Conservation (phyloP, 2,329 filamentous ascomycete species). For the Fusarium sp. region DNA sequence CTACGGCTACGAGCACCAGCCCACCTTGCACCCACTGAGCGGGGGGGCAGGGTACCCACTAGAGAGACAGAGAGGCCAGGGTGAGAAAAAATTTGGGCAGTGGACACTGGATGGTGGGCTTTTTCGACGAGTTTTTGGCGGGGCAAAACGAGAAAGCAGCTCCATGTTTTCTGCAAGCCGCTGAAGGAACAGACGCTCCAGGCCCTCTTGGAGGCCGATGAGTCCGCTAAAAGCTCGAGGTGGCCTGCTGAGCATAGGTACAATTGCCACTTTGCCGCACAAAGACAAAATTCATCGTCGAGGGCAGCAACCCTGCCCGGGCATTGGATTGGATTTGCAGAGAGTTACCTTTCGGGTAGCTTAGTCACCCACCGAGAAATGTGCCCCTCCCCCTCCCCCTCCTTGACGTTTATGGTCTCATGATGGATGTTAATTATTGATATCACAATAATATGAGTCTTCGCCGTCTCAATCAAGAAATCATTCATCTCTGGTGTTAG, state of each 20-base stretch:
- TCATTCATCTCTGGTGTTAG: not conserved
- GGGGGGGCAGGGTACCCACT: constrained; percentile 16
- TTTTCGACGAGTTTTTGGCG: constrained; percentile 32
- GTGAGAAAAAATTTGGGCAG: constrained; percentile 48
- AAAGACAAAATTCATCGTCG: constrained; percentile 28
- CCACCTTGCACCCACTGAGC: constrained; percentile 24
- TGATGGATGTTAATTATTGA: not conserved
- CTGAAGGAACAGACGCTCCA: constrained; percentile 41
- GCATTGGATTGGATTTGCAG: not conserved
- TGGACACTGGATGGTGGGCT: constrained; percentile 28
- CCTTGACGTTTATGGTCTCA: constrained; percentile 7
- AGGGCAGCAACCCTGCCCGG: constrained; percentile 50
- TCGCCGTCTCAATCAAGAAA: not conserved
- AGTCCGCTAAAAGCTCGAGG: constrained; percentile 39
- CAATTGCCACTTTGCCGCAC: constrained; percentile 41
- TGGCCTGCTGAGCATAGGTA: constrained; percentile 37
- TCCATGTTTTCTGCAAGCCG: constrained; percentile 15
- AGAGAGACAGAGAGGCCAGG: constrained; percentile 10
- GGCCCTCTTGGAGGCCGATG: constrained; percentile 37
- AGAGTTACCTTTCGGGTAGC: not conserved
- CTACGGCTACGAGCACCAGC: constrained; percentile 28
- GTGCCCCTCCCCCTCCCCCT: constrained; percentile 33
- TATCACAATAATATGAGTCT: not conserved
- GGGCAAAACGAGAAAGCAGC: constrained; percentile 6
- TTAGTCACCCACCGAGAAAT: constrained; percentile 31